These are phyloP conservation scores for Malassezia equina DNA, from an alignment of 1,284 basidiomycete species.

Conservation along the genomic window DNA sequence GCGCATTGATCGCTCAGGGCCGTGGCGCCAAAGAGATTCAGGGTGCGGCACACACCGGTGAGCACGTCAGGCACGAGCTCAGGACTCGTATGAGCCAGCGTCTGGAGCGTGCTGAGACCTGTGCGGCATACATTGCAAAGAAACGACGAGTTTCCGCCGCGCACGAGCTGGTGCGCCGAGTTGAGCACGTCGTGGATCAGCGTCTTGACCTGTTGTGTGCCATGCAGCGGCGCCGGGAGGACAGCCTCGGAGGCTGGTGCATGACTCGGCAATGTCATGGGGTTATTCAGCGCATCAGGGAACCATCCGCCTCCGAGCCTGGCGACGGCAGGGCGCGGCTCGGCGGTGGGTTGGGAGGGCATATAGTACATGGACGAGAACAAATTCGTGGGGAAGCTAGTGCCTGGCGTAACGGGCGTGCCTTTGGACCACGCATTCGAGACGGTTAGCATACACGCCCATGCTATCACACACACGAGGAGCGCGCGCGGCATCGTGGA, in stretches of 20 bases:
- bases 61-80: slow-evolving; percentile 57
- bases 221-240: not conserved
- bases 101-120: slow-evolving; percentile 58
- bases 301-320: slow-evolving; percentile 26
- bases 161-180: slow-evolving; percentile 52
- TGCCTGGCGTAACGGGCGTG: slow-evolving; percentile 27
- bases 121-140: slow-evolving; percentile 59
- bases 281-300: slow-evolving; percentile 56
- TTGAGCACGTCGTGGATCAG: slow-evolving; percentile 2
- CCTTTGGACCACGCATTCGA: not conserved
- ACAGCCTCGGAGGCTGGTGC: not conserved
- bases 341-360: slow-evolving; percentile 19
- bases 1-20: slow-evolving; percentile 53
- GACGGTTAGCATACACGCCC: not conserved
- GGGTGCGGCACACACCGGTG: slow-evolving; percentile 57
- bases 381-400: slow-evolving; percentile 37
- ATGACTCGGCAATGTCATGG: slow-evolving; percentile 54
- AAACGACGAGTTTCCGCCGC: slow-evolving; percentile 42
- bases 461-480: not conserved
- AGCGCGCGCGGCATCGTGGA: not conserved
- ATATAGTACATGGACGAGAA: slow-evolving; percentile 29
- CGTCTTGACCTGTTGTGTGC: not conserved
- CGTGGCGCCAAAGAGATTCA: slow-evolving; percentile 30
- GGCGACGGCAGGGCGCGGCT: slow-evolving; percentile 27
- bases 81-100: slow-evolving; percentile 58